phyloP scores from a whole-genome alignment of 2,329 filamentous ascomycete genomes.

The Parastagonospora avenae region DNA sequence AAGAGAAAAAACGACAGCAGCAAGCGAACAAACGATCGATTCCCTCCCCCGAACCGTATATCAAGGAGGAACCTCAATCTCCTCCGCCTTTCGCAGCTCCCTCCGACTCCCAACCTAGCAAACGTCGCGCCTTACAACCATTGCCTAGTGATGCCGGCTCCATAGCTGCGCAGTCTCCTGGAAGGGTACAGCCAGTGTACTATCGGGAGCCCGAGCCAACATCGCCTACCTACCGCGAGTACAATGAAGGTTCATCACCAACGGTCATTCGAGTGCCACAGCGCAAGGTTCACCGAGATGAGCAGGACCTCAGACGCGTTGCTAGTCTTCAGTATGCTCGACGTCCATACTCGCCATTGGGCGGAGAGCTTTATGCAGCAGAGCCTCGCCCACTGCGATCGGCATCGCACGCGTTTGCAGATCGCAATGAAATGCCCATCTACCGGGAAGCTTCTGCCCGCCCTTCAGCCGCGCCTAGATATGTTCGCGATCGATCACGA shows the following conservation, averaged over 20 bases:
- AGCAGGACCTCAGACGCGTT: slow-evolving; percentile 54
- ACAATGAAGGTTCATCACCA: slow-evolving; percentile 48
- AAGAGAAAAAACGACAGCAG: slow-evolving; percentile 42
- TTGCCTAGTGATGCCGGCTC: slow-evolving; percentile 46
- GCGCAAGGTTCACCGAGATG: slow-evolving; percentile 49
- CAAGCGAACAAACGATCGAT: slow-evolving; percentile 41
- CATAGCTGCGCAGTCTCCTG: slow-evolving; percentile 43
- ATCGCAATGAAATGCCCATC: slow-evolving; percentile 43
- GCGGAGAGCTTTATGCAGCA: slow-evolving; percentile 46
- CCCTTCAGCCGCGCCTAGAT: slow-evolving; percentile 42
- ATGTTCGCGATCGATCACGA: slow-evolving; percentile 50
- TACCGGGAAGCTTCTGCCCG: slow-evolving; percentile 48
- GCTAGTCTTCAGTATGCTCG: slow-evolving; percentile 56
- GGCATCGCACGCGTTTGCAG: slow-evolving; percentile 50
- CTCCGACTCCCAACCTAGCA: slow-evolving; percentile 45
- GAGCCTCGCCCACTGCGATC: slow-evolving; percentile 47
- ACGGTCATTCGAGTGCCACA: slow-evolving; percentile 46
- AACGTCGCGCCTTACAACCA: slow-evolving; percentile 47
- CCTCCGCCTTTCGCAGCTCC: slow-evolving; percentile 59
- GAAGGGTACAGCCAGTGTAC: slow-evolving; percentile 54
- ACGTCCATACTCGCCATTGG: slow-evolving; percentile 48
- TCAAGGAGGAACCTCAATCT: slow-evolving; percentile 68
- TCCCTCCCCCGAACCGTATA: slow-evolving; percentile 54
- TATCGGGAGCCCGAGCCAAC: slow-evolving; percentile 45
- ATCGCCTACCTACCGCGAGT: slow-evolving; percentile 49